A percentile compares a stretch with the other conserved stretches of the same genome.
These are phyloP conservation scores for Neurospora hispaniola DNA, from an alignment of 495 filamentous ascomycete species.

Conservation along the genomic window DNA sequence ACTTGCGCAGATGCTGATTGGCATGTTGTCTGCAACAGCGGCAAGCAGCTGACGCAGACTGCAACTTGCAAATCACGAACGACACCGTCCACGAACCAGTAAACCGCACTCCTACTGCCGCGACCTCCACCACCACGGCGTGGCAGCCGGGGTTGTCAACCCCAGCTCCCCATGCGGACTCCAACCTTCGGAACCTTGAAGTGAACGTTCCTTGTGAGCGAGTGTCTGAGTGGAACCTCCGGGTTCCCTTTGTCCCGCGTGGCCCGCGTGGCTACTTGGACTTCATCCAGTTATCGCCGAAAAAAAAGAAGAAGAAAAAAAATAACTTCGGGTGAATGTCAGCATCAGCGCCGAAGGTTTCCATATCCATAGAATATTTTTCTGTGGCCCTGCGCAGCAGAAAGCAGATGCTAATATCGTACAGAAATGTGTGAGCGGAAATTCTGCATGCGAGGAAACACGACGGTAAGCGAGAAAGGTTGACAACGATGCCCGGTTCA, in stretches of 20 bases:
- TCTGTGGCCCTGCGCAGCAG: not conserved
- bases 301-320: not conserved
- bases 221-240: not conserved
- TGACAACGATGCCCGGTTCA: not conserved
- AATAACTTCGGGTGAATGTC: not conserved
- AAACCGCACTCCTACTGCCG: not conserved
- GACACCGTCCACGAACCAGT: conserved; percentile 1
- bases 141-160: not conserved
- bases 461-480: not conserved
- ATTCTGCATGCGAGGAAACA: not conserved
- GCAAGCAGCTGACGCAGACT: conserved; percentile 22
- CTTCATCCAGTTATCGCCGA: not conserved
- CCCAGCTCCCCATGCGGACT: not conserved
- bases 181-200: not conserved
- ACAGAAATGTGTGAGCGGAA: not conserved
- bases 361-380: not conserved
- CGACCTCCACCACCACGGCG: not conserved
- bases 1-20: conserved; percentile 7
- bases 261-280: not conserved
- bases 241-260: not conserved
- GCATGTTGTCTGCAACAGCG: conserved; percentile 13
- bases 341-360: not conserved
- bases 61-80: conserved; percentile 19
- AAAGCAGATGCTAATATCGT: not conserved
- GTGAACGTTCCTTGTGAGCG: no score